Conservation (phyloP, 805 yeast species). For the Clavispora santaluciae region DNA sequence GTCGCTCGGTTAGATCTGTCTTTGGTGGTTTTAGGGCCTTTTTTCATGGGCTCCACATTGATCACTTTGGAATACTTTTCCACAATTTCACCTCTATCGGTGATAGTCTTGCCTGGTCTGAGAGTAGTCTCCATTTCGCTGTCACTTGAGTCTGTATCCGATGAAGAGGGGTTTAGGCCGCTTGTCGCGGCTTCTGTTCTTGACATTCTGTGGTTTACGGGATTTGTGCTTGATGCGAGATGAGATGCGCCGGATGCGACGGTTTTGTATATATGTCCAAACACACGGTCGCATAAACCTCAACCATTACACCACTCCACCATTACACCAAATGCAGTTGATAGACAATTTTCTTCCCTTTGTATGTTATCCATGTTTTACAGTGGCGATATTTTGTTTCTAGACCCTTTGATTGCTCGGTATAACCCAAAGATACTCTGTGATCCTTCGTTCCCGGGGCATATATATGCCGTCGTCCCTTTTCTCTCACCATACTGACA, state of each 20-base stretch:
- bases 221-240: neutral
- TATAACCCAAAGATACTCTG: too few species aligned
- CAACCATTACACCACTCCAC: neutral
- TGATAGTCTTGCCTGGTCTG: slow-evolving; percentile 20
- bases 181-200: neutral
- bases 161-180: neutral
- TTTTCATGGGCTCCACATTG: slow-evolving; percentile 56
- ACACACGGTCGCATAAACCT: neutral
- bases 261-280: neutral
- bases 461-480: neutral
- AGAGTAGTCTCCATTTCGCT: neutral
- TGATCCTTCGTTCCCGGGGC: too few species aligned
- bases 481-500: slow-evolving; percentile 1
- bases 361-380: neutral
- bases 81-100: slow-evolving; percentile 43
- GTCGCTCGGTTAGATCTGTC: slow-evolving; percentile 95
- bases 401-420: too few species aligned
- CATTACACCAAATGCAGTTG: neutral
- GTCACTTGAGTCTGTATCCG: slow-evolving; percentile 3
- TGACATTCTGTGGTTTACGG: neutral
- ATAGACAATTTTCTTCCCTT: neutral
- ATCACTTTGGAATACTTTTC: slow-evolving; percentile 63
- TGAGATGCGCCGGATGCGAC: slow-evolving; percentile 1
- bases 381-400: too few species aligned
- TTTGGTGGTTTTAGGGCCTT: slow-evolving; percentile 55